Conservation (phyloP, 2,329 filamentous ascomycete species). For the Cordyceps fumosorosea region DNA sequence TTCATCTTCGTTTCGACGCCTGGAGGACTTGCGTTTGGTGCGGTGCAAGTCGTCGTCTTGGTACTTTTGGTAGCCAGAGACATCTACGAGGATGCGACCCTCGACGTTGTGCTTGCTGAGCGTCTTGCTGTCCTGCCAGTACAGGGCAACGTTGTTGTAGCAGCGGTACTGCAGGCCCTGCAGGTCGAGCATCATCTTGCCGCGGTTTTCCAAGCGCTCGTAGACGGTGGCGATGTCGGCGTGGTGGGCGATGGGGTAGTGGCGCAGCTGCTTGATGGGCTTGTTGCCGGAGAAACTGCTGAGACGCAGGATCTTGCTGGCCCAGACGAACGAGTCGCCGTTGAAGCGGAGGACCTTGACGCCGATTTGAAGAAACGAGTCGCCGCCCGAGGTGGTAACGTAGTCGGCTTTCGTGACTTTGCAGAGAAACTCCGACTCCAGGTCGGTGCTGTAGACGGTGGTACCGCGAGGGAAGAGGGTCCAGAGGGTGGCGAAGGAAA, state of each 20-base stretch:
- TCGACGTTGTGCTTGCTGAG: conserved; percentile 32
- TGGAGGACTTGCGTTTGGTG: conserved; percentile 24
- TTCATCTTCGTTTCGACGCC: conserved; percentile 7
- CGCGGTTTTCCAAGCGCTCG: conserved; percentile 26
- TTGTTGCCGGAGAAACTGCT: conserved; percentile 32
- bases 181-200: conserved; percentile 33
- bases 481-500: conserved; percentile 38
- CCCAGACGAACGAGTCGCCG: conserved; percentile 36
- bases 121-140: conserved; percentile 15
- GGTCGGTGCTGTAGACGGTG: conserved; percentile 31
- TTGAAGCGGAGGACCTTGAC: conserved; percentile 33
- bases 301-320: conserved; percentile 25
- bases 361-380: conserved; percentile 21
- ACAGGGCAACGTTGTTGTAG: conserved; percentile 35
- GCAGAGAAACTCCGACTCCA: conserved; percentile 36
- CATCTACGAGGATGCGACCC: conserved; percentile 34
- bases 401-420: conserved; percentile 31
- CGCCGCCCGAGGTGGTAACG: conserved; percentile 9
- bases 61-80: conserved; percentile 36
- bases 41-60: conserved; percentile 17
- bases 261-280: conserved; percentile 32
- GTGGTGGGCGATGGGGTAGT: conserved; percentile 32
- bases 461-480: conserved; percentile 35
- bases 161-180: conserved; percentile 35
- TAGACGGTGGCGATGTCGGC: conserved; percentile 24